These are phyloP conservation scores for Fragaria vesca DNA, from an alignment of 306 rosid genomes.

Conservation along the genomic window DNA sequence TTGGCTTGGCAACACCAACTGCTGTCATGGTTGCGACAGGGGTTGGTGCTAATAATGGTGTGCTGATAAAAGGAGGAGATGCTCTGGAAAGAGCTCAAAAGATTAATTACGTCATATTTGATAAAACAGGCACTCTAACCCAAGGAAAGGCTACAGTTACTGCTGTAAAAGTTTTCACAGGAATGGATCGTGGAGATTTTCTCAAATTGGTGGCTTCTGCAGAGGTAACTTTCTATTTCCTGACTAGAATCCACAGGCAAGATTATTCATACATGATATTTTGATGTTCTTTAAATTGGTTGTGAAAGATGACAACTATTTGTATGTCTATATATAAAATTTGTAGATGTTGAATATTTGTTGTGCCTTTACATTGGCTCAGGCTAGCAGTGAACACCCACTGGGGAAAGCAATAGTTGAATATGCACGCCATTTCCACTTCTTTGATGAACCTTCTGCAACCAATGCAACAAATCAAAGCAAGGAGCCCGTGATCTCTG, in stretches of 20 bases:
- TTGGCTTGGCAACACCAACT: conserved; percentile 98
- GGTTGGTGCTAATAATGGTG: conserved; percentile 97
- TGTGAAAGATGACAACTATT: conserved; percentile 1
- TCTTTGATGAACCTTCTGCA: conserved; percentile 67
- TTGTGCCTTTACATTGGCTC: conserved; percentile 20
- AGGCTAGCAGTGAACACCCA: conserved; percentile 99
- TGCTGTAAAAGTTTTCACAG: conserved; percentile 69
- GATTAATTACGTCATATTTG: conserved; percentile 84
- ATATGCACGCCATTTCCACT: conserved; percentile 90
- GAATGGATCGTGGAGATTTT: conserved; percentile 88
- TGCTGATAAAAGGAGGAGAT: conserved; percentile 96
- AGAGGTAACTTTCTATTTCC: conserved; percentile 60
- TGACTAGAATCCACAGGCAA: conserved; percentile 4
- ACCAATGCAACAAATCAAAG: conserved; percentile 36
- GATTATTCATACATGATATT: neutral
- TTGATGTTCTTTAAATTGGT: neutral
- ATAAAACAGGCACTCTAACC: conserved; percentile 97
- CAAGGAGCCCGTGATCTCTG: conserved; percentile 38
- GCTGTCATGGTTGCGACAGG: conserved; percentile 99
- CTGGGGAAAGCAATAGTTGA: conserved; percentile 88
- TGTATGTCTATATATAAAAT: neutral
- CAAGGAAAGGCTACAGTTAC: conserved; percentile 91
- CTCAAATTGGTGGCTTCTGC: conserved; percentile 97
- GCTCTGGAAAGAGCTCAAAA: conserved; percentile 94
- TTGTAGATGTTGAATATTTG: neutral